Evolutionary conservation across 208 protist species (phyloP).

Genomic region (Trypanosoma avium): DNA sequence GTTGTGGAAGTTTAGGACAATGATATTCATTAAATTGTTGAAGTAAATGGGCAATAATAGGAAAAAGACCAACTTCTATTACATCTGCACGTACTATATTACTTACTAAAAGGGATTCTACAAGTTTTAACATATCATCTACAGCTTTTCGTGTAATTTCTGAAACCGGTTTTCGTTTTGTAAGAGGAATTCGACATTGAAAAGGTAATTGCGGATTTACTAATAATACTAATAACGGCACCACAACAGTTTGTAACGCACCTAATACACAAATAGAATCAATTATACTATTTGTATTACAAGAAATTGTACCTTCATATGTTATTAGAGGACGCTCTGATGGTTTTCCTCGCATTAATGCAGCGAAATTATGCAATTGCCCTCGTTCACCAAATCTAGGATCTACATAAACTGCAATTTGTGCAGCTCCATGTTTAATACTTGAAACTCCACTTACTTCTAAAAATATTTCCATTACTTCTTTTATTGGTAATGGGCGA

Average conservation of each 20-base stretch:
- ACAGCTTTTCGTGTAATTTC: conserved; percentile 34
- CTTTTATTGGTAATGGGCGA: conserved; percentile 35
- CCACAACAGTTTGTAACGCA: conserved; percentile 57
- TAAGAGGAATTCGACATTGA: conserved; percentile 13
- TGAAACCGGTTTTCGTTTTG: conserved; percentile 7
- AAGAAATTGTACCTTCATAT: conserved; percentile 70
- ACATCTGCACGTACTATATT: conserved; percentile 68
- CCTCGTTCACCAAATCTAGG: conserved; percentile 68
- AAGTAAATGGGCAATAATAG: conserved; percentile 59
- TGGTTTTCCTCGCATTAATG: conserved; percentile 46
- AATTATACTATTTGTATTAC: conserved; percentile 59
- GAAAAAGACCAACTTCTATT: conserved; percentile 59
- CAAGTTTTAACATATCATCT: conserved; percentile 56
- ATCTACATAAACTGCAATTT: conserved; percentile 74
- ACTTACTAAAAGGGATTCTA: conserved; percentile 48
- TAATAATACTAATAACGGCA: conserved; percentile 67
- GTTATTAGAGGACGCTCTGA: conserved; percentile 56
- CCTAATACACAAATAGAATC: conserved; percentile 80
- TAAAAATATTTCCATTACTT: conserved; percentile 35
- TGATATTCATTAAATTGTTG: conserved; percentile 32
- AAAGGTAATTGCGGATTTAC: conserved; percentile 76
- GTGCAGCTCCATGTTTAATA: conserved; percentile 27
- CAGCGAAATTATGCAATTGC: conserved; percentile 79
- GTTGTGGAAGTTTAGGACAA: conserved; percentile 35
- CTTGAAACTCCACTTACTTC: conserved; percentile 3